Base-by-base conservation (phyloP, 2,329 filamentous ascomycete genomes). In the Diaporthe vaccinii region DNA sequence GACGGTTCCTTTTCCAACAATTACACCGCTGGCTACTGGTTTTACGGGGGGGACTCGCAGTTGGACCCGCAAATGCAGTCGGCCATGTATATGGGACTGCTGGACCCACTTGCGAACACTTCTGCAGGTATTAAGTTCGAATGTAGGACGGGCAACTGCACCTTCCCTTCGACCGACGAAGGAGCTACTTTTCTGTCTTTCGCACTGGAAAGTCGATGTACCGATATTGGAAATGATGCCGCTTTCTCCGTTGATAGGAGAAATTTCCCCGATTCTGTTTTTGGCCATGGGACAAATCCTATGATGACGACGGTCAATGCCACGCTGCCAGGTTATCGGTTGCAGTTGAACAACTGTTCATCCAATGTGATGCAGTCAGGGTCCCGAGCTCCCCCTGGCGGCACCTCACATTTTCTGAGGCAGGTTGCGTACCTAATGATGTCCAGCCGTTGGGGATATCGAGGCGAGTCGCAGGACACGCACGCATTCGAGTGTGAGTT, bases 61-160 rank as follows among this genome's bases (percentile, higher is more conserved):
- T 6, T 25, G 36, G 58, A 62, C 58, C 14, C 58, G n/a, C n/a
- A 62, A 44, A 58, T 58, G 51, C 67, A 46, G 51, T 55, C 36
- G 25, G 51, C 67, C 25, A 58, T 57, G 1, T 70, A 70, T 17
- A 34, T n/a, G 1, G 67, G 67, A 41, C 67, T 70, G 3, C 51
- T 70, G 4, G 17, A 41, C 28, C 51, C 67, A 2, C 39, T 39
- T 20, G 36, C 4, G 14, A 70, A 70, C n/a, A 15, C 10, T 31
- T 70, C 67, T 6, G 25, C 67, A 10, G 67, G 25, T 10, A 6
- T 70, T 2, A 34, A 20, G 15, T 39, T 57, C 10, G 55, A 28
- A 4, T 70, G 51, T 31, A 58, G 51, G n/a, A 46, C 51, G 12
- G 67, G 67, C 9, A 70, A 70, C 10, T 70, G 67, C 14, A 70